These are phyloP conservation scores for Calonectria pteridis DNA, from an alignment of 2,329 filamentous ascomycete genomes.

Conservation along the genomic window DNA sequence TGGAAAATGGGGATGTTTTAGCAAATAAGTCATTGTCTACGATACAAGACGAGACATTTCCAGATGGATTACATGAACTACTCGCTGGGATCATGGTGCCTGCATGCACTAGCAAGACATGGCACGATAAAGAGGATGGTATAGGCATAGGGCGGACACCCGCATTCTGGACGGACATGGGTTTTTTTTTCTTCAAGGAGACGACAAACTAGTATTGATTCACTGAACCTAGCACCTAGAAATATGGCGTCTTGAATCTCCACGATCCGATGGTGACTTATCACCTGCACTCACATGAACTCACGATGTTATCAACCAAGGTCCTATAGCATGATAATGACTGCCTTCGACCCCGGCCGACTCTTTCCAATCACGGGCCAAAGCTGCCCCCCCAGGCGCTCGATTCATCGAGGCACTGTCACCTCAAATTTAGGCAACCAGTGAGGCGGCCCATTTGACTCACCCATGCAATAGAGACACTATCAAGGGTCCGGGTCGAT, in stretches of 20 bases:
- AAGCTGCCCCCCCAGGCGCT: background rate
- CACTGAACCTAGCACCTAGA: background rate
- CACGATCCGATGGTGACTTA: background rate
- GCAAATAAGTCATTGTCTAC: background rate
- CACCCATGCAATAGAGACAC: slow-evolving; percentile 5
- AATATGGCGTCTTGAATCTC: background rate
- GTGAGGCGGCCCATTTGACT: slow-evolving; percentile 5
- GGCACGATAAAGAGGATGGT: background rate
- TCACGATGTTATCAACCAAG: background rate
- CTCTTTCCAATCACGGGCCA: background rate
- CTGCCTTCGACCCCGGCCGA: background rate
- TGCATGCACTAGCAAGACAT: background rate
- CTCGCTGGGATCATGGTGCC: background rate
- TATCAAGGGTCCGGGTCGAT: slow-evolving; percentile 1
- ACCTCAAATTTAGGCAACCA: slow-evolving; percentile 4
- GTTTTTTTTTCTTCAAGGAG: background rate
- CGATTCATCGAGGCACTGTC: background rate
- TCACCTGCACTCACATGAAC: background rate
- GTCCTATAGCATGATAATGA: slow-evolving; percentile 2
- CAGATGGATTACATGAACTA: background rate
- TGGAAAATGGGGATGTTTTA: slow-evolving; percentile 19
- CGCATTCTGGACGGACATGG: background rate
- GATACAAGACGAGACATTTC: background rate
- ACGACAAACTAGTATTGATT: background rate
- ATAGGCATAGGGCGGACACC: background rate